Evolutionary conservation across 2,329 filamentous ascomycete genomes (phyloP).

Genomic region (Aspergillus ochraceoroseus): DNA sequence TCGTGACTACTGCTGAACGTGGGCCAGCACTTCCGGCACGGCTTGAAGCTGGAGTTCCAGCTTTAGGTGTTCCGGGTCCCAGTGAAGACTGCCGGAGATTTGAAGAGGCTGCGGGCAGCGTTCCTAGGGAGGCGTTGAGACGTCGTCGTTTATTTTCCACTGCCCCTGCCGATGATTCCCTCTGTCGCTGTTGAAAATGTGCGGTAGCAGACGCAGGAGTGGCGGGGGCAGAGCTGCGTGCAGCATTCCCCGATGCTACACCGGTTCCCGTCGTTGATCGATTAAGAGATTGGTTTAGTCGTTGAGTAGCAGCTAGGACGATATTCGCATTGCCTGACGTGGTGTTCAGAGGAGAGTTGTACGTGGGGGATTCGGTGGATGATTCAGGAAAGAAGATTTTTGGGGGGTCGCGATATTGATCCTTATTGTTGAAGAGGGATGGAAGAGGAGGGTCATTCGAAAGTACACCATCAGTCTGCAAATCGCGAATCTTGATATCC

Average conservation of each 20-base stretch:
- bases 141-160: constrained; percentile 56
- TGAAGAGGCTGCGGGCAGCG: constrained; percentile 52
- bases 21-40: constrained; percentile 60
- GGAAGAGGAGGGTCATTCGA: constrained; percentile 56
- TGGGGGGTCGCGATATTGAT: constrained; percentile 42
- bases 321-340: constrained; percentile 54
- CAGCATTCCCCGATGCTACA: constrained; percentile 37
- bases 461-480: constrained; percentile 56
- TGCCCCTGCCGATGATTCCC: constrained; percentile 53
- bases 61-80: constrained; percentile 60
- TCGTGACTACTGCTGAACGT: constrained; percentile 37
- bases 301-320: constrained; percentile 50
- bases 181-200: constrained; percentile 47
- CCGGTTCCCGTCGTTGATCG: constrained; percentile 35
- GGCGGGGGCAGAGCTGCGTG: constrained; percentile 44
- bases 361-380: constrained; percentile 41
- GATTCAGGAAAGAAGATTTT: constrained; percentile 50
- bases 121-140: constrained; percentile 50
- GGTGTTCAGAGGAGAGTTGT: constrained; percentile 48
- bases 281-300: constrained; percentile 41
- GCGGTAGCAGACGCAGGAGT: constrained; percentile 40
- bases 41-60: constrained; percentile 48
- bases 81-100: constrained; percentile 57
- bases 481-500: constrained; percentile 57
- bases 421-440: constrained; percentile 52